These are phyloP conservation scores for Talaromyces marneffei DNA, from an alignment of 2,329 filamentous ascomycete species.

Conservation along the genomic window DNA sequence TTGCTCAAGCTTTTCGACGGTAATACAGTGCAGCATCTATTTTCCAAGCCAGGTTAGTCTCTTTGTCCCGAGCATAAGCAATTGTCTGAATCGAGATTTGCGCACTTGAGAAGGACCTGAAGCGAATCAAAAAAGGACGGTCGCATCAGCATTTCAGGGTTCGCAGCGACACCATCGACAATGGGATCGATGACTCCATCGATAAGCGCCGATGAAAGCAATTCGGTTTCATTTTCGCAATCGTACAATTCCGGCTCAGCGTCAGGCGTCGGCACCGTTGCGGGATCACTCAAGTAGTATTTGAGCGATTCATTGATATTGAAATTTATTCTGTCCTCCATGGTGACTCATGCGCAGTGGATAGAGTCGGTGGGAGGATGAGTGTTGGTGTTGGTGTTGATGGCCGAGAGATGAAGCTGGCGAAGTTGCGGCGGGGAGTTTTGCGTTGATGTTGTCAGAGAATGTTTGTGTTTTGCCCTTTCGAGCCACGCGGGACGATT, in stretches of 20 bases:
- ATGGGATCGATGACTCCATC: conserved; percentile 86
- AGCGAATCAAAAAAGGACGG: conserved; percentile 81
- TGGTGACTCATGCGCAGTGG: conserved; percentile 44
- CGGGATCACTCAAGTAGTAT: conserved; percentile 90
- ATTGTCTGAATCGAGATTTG: conserved; percentile 39
- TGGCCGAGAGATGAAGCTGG: background rate
- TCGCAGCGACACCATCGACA: conserved; percentile 85
- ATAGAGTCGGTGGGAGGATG: conserved; percentile 6
- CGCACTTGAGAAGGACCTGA: conserved; percentile 95
- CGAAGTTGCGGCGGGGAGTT: conserved; percentile 4
- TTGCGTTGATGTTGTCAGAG: conserved; percentile 1
- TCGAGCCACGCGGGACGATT: conserved; percentile 10
- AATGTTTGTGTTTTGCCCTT: conserved; percentile 29
- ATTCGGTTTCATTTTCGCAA: conserved; percentile 86
- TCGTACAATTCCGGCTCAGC: conserved; percentile 78
- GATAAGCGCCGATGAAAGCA: conserved; percentile 69
- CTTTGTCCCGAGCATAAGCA: conserved; percentile 36
- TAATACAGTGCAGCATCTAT: conserved; percentile 73
- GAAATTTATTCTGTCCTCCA: conserved; percentile 66
- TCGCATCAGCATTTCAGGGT: conserved; percentile 78
- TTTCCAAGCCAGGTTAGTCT: conserved; percentile 57
- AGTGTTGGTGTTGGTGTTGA: conserved; percentile 10
- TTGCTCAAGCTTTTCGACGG: conserved; percentile 82
- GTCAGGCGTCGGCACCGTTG: conserved; percentile 75
- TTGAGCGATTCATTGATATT: conserved; percentile 96